phyloP scores from a whole-genome alignment of 306 rosid species.

The Mimosa pudica region DNA sequence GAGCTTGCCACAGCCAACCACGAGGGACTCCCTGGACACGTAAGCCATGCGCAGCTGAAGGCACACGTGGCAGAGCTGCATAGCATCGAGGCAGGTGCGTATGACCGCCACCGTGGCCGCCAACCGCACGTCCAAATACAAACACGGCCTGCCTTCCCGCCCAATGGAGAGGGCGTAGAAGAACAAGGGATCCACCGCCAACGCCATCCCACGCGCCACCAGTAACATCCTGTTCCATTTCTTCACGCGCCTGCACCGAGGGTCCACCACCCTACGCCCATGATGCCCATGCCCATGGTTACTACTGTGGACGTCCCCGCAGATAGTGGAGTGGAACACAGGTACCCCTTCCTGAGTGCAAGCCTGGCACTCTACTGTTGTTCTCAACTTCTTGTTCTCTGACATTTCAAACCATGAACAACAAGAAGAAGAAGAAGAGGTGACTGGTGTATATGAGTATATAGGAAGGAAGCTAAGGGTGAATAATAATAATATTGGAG shows the following conservation, averaged over 20 bases:
- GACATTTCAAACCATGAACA: too few species aligned
- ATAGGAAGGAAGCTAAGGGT: too few species aligned
- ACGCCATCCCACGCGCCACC: slow-evolving; percentile 79
- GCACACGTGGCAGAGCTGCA: slow-evolving; percentile 78
- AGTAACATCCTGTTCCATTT: slow-evolving; percentile 77
- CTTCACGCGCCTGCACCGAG: slow-evolving; percentile 84
- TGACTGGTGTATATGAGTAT: too few species aligned
- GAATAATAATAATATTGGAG: too few species aligned
- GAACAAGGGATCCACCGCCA: slow-evolving; percentile 87
- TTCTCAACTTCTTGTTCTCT: slow-evolving; percentile 25
- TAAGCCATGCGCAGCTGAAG: slow-evolving; percentile 82
- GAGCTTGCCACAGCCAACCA: slow-evolving; percentile 94
- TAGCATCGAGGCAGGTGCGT: slow-evolving; percentile 71
- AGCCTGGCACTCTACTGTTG: slow-evolving; percentile 75
- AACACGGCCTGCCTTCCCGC: slow-evolving; percentile 71
- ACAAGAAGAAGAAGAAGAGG: background rate
- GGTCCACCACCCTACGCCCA: slow-evolving; percentile 58
- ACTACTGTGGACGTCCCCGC: slow-evolving; percentile 5
- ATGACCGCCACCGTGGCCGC: slow-evolving; percentile 73
- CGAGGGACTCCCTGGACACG: slow-evolving; percentile 85
- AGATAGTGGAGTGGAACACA: slow-evolving; percentile 92
- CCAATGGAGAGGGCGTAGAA: slow-evolving; percentile 89
- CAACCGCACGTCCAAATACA: slow-evolving; percentile 75
- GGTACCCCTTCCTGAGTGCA: slow-evolving; percentile 92
- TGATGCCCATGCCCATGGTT: too few species aligned